A percentile compares a stretch with the other conserved stretches of the same genome.
phyloP scores from a whole-genome alignment of 2,329 filamentous ascomycete genomes.

The Penicillium sp. region DNA sequence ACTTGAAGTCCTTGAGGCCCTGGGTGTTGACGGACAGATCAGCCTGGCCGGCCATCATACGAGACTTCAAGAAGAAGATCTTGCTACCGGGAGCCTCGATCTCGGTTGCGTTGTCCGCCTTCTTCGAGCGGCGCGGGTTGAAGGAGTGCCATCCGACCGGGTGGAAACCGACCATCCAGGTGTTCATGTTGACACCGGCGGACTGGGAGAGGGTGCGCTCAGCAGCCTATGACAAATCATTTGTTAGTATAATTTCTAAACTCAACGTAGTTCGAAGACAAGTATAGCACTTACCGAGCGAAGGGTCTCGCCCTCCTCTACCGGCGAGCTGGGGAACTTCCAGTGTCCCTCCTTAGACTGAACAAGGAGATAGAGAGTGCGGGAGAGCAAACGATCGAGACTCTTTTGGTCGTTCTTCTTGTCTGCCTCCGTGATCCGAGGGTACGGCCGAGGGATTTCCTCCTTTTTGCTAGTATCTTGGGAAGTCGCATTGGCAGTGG shows the following conservation, averaged over 20 bases:
- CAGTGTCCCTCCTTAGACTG: conserved; percentile 67
- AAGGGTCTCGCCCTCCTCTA: conserved; percentile 71
- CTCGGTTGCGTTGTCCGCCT: conserved; percentile 37
- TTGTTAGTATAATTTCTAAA: conserved; percentile 7
- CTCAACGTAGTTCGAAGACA: not conserved
- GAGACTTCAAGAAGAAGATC: conserved; percentile 91
- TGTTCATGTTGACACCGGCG: conserved; percentile 95
- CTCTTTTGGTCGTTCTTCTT: conserved; percentile 69
- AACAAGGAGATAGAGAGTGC: conserved; percentile 85
- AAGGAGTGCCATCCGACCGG: conserved; percentile 77
- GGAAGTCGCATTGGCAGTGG: conserved; percentile 38
- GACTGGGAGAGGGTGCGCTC: conserved; percentile 72
- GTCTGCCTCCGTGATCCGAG: conserved; percentile 76
- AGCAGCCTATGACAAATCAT: conserved; percentile 62
- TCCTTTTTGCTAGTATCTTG: conserved; percentile 54
- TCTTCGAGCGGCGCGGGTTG: conserved; percentile 44
- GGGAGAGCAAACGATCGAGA: conserved; percentile 73
- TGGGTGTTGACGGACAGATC: conserved; percentile 70
- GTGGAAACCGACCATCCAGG: conserved; percentile 89
- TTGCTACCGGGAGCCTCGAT: conserved; percentile 65
- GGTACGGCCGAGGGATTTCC: conserved; percentile 67
- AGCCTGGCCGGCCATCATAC: conserved; percentile 96
- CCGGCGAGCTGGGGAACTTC: conserved; percentile 73
- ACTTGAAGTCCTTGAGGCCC: conserved; percentile 79
- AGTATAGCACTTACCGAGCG: conserved; percentile 66